Base-by-base conservation (phyloP, 495 filamentous ascomycete genomes). In the Hypoxylon intermedium region DNA sequence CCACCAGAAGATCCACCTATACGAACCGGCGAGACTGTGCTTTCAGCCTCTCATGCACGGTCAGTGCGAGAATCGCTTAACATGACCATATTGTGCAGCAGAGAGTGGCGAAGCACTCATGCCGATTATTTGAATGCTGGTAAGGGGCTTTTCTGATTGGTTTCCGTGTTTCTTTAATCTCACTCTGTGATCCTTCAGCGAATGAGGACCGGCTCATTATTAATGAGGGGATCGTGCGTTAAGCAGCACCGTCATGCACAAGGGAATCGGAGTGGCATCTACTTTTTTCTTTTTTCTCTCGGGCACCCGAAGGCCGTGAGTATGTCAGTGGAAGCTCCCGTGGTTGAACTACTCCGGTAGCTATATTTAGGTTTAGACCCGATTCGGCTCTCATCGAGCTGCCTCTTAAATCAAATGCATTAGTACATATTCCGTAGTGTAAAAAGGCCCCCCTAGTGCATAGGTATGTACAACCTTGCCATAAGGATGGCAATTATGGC, bases 141-240 rank as follows among this genome's bases (percentile, higher is more conserved):
- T 31, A 42, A 42, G 24, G 28, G 2, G 16, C 24, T 26, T 24
- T 26, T 54, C 43, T 30, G 40, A 45, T 38, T 38, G 36, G 36
- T 9, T 38, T 19, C 36, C 36, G 15, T 18, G 15, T 18, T 18
- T 38, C 18, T 12, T 38, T 4, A 15, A 38, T 19, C 7, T 18
- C 11, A 7, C n/a, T 26, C 41, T 7, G 36, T 28, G 6, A 28
- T 19, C 3, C 26, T 13, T 37, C 21, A 19, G 30, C 51, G 31
- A 54, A 54, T 54, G 6, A 45, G 12, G 30, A 37, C 37, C 13
- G 5, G 37, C 19, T 9, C 41, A 54, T 54, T 54, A 54, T 24
- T 36, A 54, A 54, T 45, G 43, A 41, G 41, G n/a, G 21, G 31
- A 47, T 47, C 24, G 43, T 31, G 43, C 43, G 26, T 18, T n/a